Base-by-base conservation (phyloP, 495 filamentous ascomycete genomes). In the Aeminium ludgeri region DNA sequence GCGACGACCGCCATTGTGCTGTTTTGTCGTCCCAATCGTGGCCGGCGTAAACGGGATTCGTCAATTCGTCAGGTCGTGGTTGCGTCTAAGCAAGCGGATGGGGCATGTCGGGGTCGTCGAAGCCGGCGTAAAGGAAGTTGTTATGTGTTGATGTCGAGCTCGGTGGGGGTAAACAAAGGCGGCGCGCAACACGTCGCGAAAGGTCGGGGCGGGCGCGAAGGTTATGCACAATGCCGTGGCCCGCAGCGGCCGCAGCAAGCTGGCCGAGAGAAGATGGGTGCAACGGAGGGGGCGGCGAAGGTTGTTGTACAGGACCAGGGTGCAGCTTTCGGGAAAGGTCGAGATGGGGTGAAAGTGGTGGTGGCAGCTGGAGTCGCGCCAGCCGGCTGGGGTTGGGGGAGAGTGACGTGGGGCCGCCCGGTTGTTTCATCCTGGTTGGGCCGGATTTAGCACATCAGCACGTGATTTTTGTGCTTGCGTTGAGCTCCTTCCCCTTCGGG, bases 1-100 rank as follows among this genome's bases (percentile, higher is more conserved):
- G 64, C 70, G 57, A 82, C 66, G 65, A 70, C 65, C 56, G 79
- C 75, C 74, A 80, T 80, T 57, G 64, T 30, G 18, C n/a, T 20
- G 12, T 30, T 20, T 6, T 30, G 27, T 31, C 3, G 3, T 10
- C 15, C 15, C 15, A 15, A 23, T 39, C 34, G 27, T 27, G 28
- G 6, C n/a, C n/a, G n/a, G n/a, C n/a, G n/a, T n/a, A n/a, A n/a
- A n/a, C n/a, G n/a, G n/a, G 20, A 29, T 13, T 12, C 36, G 19
- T 39, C 36, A 5, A 11, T 29, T 41, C 19, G 38, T 18, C 29
- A n/a, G n/a, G n/a, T n/a, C n/a, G n/a, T n/a, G n/a, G n/a, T n/a
- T n/a, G n/a, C n/a, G n/a, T n/a, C n/a, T n/a, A n/a, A n/a, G n/a
- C n/a, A n/a, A n/a, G n/a, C n/a, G n/a, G n/a, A n/a, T n/a, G n/a